A percentile compares a stretch with the other conserved stretches of the same genome.
phyloP scores from a whole-genome alignment of 1,139 yeast genomes.

The Cylindricascospora bacillispora region DNA sequence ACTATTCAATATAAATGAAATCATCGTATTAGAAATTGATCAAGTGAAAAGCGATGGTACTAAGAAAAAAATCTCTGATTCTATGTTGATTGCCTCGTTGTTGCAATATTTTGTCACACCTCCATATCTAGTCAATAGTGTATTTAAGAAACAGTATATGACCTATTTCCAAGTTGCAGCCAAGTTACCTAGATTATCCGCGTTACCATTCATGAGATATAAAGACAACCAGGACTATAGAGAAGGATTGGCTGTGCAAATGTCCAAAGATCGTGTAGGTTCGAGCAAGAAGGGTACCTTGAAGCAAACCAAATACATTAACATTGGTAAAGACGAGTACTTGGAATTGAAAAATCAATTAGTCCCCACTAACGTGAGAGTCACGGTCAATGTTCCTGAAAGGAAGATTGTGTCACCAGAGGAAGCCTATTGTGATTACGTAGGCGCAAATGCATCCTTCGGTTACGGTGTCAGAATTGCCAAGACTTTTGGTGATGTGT shows the following conservation, averaged over 20 bases:
- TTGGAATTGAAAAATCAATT: constrained; percentile 47
- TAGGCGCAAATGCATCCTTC: constrained; percentile 48
- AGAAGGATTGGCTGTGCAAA: constrained; percentile 65
- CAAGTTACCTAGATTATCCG: constrained; percentile 57
- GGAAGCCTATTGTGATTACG: constrained; percentile 50
- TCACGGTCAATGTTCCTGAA: constrained; percentile 58
- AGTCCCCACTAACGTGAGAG: constrained; percentile 69
- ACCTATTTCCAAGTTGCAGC: constrained; percentile 51
- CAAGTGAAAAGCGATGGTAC: constrained; percentile 5
- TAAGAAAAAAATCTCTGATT: constrained; percentile 25
- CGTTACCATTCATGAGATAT: constrained; percentile 55
- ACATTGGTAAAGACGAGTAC: constrained; percentile 50
- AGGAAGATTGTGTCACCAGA: constrained; percentile 56
- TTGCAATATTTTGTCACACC: constrained; percentile 82
- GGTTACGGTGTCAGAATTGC: constrained; percentile 72
- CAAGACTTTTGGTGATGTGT: constrained; percentile 45
- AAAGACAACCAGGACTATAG: constrained; percentile 29
- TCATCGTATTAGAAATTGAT: constrained; percentile 48
- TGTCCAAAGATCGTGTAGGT: constrained; percentile 30
- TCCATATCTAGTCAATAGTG: constrained; percentile 56
- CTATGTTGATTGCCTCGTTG: constrained; percentile 52
- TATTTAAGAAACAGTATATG: constrained; percentile 37
- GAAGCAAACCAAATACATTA: constrained; percentile 56
- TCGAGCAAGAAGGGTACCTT: constrained; percentile 31
- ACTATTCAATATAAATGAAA: constrained; percentile 55